Percentiles rank a stretch among this genome's conserved stretches.
These are phyloP conservation scores for Opeltia flavorubescens DNA, from an alignment of 495 filamentous ascomycete genomes.

Conservation along the genomic window DNA sequence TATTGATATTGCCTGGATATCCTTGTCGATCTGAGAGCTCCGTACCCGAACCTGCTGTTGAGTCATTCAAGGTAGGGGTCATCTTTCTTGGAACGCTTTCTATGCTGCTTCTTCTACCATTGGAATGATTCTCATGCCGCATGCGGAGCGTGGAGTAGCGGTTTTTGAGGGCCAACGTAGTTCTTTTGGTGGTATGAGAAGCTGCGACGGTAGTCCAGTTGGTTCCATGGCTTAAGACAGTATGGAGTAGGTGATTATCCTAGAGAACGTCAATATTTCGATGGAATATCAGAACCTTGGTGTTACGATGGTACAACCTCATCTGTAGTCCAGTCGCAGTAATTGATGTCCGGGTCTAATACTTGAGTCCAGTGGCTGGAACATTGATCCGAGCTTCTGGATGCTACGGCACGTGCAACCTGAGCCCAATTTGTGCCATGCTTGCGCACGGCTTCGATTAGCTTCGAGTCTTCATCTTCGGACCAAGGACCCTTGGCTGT, in stretches of 20 bases:
- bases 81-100: neutral
- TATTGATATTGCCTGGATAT: neutral
- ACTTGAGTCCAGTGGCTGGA: constrained; percentile 8
- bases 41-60: neutral
- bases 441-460: constrained; percentile 13
- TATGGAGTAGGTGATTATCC: constrained; percentile 18
- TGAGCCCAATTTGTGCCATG: constrained; percentile 7
- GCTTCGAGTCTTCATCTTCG: constrained; percentile 15
- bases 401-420: neutral
- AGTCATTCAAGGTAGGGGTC: neutral
- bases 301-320: no score
- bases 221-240: constrained; percentile 17
- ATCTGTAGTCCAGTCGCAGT: neutral
- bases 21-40: neutral
- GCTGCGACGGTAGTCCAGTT: constrained; percentile 26
- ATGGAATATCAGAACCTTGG: no score
- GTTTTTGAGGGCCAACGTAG: constrained; percentile 24
- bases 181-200: constrained; percentile 21
- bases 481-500: constrained; percentile 17
- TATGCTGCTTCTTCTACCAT: neutral
- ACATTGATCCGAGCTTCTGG: constrained; percentile 10
- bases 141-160: constrained; percentile 20
- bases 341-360: constrained; percentile 7
- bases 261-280: neutral
- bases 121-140: constrained; percentile 4